Base-by-base conservation (phyloP, 176 grass and related monocot genomes). In the Eremochloa ophiuroides region DNA sequence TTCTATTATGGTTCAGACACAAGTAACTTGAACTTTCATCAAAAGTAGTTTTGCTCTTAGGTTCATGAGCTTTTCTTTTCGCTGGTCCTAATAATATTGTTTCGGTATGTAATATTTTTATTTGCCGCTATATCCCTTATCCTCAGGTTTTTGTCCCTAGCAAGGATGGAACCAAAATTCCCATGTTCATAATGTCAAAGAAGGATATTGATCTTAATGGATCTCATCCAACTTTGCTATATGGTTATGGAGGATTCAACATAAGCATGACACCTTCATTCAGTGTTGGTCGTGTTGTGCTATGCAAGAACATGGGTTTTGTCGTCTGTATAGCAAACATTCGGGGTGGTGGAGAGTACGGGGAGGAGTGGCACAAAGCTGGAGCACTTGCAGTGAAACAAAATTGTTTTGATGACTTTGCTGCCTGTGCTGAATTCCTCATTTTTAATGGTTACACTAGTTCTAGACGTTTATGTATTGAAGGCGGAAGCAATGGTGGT, bases 351-450 rank as follows among this genome's bases (percentile, higher is more conserved):
- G 95, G 95, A 34, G 95, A 98, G 80, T 98, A 98, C 89, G 95
- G 95, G 26, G 95, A 98, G 82, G 92, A 98, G 48, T 98, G 95
- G 95, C 95, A 98, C 70, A 98, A 98, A 89, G 87, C 95, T 48
- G 95, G 95, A 75, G 88, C 92, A 33, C 92, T 95, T 85, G 85
- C 81, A 22, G 79, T 80, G 64, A 98, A 98, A 80, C 95, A 98
- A 81, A 98, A 98, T 85, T 92, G 90, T 87, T 98, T 98, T 86
- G 92, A 98, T 61, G 95, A 98, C 66, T 98, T 98, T 50, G 81
- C 87, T 87, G 81, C 95, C 46, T 82, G 80, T 88, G 92, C 86
- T 35, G 95, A 95, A 73, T 89, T 84, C 44, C 92, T 98, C 74
- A 85, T 95, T 83, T 89, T 88, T 68, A 50, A 67, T 64, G 79